Evolutionary conservation across 2,329 filamentous ascomycete species (phyloP).

Genomic region (Mycosphaerelloides madeirae): DNA sequence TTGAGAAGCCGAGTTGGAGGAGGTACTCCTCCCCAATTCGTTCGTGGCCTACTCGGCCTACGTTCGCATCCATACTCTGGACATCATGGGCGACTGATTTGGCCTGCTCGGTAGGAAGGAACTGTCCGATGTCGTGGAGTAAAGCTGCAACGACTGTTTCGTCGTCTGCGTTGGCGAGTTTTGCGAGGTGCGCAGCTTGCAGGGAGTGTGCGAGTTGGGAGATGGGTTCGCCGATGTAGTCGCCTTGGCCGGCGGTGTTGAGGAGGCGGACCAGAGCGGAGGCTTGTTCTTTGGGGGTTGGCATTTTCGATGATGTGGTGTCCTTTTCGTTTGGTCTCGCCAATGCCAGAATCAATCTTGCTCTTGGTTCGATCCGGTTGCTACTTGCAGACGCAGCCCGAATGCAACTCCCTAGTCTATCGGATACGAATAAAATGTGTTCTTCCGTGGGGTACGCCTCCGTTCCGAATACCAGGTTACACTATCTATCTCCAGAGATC

Average conservation of each 20-base stretch:
- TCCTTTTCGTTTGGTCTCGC: too few relatives aligned
- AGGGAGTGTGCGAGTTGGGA: conserved; percentile 29
- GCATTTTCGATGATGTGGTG: too few relatives aligned
- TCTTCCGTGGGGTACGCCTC: too few relatives aligned
- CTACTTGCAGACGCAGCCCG: too few relatives aligned
- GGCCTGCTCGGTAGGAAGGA: conserved; percentile 29
- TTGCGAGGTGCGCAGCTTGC: conserved; percentile 27
- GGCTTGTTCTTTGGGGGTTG: conserved; percentile 8
- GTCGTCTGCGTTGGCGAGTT: conserved; percentile 15
- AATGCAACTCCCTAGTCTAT: too few relatives aligned
- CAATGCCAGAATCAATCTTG: too few relatives aligned
- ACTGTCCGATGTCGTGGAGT: conserved; percentile 42
- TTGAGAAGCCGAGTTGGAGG: conserved; percentile 30
- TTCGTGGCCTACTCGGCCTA: conserved; percentile 39
- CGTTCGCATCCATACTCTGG: conserved; percentile 19
- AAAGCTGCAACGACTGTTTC: conserved; percentile 36
- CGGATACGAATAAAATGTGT: too few relatives aligned
- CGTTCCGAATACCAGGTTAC: too few relatives aligned
- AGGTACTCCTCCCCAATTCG: conserved; percentile 36
- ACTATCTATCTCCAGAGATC: too few relatives aligned
- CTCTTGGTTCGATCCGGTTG: too few relatives aligned
- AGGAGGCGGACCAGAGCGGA: conserved; percentile 12
- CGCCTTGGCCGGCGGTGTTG: conserved; percentile 17
- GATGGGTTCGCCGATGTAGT: conserved; percentile 31
- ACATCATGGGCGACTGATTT: conserved; percentile 22